These are phyloP conservation scores for Candida gorgasii DNA, from an alignment of 805 yeast species.

Conservation along the genomic window DNA sequence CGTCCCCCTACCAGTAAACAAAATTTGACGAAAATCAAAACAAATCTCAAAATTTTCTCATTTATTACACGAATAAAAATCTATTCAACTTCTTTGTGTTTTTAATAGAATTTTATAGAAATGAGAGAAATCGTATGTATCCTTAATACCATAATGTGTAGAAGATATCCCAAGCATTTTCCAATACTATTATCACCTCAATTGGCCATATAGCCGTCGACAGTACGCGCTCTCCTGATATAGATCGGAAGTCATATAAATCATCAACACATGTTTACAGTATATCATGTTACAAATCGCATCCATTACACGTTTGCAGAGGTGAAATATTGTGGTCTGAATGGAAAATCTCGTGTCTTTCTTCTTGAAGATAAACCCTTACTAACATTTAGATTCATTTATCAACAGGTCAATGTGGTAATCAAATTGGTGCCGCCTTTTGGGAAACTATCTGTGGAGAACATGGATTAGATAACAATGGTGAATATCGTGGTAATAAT, in stretches of 20 bases:
- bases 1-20: slow-evolving; percentile 8
- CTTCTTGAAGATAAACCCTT: not conserved
- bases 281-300: not conserved
- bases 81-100: slow-evolving; percentile 7
- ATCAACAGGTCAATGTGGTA: slow-evolving; percentile 98
- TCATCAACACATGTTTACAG: slow-evolving; percentile 1
- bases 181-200: not conserved
- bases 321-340: no score
- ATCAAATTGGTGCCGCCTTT: slow-evolving; percentile 94
- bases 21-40: slow-evolving; percentile 19
- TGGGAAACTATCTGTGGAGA: slow-evolving; percentile 93
- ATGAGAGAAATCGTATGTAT: slow-evolving; percentile 21
- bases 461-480: slow-evolving; percentile 76
- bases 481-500: slow-evolving; percentile 60
- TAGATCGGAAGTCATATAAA: not conserved
- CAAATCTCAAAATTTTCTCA: slow-evolving; percentile 12
- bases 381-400: slow-evolving; percentile 68
- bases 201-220: not conserved
- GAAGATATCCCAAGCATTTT: not conserved
- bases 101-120: slow-evolving; percentile 4
- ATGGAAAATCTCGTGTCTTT: not conserved
- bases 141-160: not conserved
- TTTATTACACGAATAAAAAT: slow-evolving; percentile 16
- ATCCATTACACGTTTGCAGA: not conserved
- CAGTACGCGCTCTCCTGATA: slow-evolving; percentile 1